Base-by-base conservation (phyloP, 2,329 filamentous ascomycete species). In the Biscogniauxia sp. region DNA sequence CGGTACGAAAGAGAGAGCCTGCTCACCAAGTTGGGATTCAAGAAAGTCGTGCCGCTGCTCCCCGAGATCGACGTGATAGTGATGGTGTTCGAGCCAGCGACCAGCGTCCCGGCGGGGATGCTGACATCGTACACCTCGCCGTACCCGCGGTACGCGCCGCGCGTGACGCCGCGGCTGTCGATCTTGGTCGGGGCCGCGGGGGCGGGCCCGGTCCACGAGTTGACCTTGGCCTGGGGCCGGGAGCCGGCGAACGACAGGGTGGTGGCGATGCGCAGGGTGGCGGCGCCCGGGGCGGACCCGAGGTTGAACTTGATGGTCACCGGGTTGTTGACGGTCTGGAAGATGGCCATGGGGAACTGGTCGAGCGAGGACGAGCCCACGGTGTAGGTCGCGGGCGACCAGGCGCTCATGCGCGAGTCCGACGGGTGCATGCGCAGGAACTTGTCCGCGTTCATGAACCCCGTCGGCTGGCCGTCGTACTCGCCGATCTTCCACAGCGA, bases 401-500 rank as follows among this genome's bases (percentile, higher is more conserved):
- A 90, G 59, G 76, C 77, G 25, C 77, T 74, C 87, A 90, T 90
- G 68, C 87, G 83, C 49, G 74, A 75, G 73, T 89, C 88, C 3
- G 84, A 85, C 2, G 87, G 88, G 70, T 90, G 88, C 87, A 90
- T 90, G 56, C 85, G 81, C 15, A 86, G 79, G 70, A 88, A 84
- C 68, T 88, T 88, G 58, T 82, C 86, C 15, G 87, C 87, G 69
- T 91, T 90, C 65, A 82, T 81, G 78, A 90, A 88, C 17, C 85
- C 86, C 6, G 78, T 83, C 20, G 85, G 85, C 73, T 84, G 80
- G 53, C 87, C 87, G 66, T 90, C 88, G 76, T 84, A 88, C 20
- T 85, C 80, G 25, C 88, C 88, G 54, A 90, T 88, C 66, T 84
- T 82, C 78, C 83, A 90, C 57, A 90, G 76, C 0, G 83, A 83